Evolutionary conservation across 2,329 filamentous ascomycete genomes (phyloP), one percentile per base, ranked within the genome.

Genomic region (Ophiostoma piceae): DNA sequence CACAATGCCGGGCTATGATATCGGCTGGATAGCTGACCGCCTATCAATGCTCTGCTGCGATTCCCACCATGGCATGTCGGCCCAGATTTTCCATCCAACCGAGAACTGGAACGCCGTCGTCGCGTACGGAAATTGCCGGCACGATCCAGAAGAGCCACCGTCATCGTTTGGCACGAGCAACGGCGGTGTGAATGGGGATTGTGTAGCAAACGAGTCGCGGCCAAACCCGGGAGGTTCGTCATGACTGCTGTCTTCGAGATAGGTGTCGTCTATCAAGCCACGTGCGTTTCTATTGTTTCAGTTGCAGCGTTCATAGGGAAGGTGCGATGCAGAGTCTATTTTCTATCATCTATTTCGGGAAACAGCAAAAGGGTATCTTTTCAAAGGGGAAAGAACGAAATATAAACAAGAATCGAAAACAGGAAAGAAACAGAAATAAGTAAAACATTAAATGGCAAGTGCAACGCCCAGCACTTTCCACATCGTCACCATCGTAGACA

Each of bases 91-190:
- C 67, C 71, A 74, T 22, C 73, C 73, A 5, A 68, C 69, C 2
- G 68, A 51, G 1, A 22, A 29, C 2, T 74, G 71, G 71, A 73
- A 73, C 69, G 64, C 67, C 0, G 68, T 74, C 1, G 69, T 73
- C 12, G 73, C 67, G 29, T 74, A 74, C 39, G 72, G 72, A n/a
- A 74, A 74, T 71, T 74, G 73, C 65, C 66, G 67, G 1, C 72
- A 74, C 66, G 67, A 54, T 1, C 66, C 66, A 2, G 32, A 29
- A 16, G 70, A 73, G 35, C 66, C 69, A 12, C 73, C 73, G 3
- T 65, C 72, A 3, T 14, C 62, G 0, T 74, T 67, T 62, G 73
- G 73, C 26, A 43, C 32, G 1, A 43, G 37, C 43, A 71, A 73
- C 54, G 73, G 73, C 14, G 73, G 73, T 16, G 65, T 74, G 32